These are phyloP conservation scores for Aspergillus sp. DNA, from an alignment of 2,329 filamentous ascomycete genomes.

Conservation along the genomic window DNA sequence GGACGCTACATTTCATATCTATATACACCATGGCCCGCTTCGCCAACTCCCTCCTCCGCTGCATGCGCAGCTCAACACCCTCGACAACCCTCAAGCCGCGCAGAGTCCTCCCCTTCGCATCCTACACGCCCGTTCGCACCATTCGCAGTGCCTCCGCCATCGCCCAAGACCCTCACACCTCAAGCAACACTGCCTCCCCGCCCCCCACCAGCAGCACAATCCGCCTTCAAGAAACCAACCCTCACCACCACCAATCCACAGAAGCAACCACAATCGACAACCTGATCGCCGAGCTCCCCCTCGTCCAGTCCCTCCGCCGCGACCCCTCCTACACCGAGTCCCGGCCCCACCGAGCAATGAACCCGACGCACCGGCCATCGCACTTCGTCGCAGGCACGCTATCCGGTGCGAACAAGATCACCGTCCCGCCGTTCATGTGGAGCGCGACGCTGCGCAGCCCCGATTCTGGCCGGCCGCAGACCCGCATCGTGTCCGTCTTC, in stretches of 20 bases:
- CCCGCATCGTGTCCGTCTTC: conserved; percentile 27
- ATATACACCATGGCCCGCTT: background rate
- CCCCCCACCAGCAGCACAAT: conserved; percentile 16
- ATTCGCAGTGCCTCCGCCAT: conserved; percentile 6
- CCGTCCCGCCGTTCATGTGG: conserved; percentile 66
- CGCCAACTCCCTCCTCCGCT: conserved; percentile 1
- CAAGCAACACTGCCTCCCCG: background rate
- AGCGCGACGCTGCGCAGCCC: conserved; percentile 11
- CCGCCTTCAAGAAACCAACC: background rate
- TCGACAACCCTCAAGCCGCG: background rate
- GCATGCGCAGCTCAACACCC: background rate
- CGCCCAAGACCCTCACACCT: conserved; percentile 8
- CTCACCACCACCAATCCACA: conserved; percentile 41
- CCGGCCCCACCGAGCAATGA: conserved; percentile 81
- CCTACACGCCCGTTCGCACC: background rate
- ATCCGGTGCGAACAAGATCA: conserved; percentile 67
- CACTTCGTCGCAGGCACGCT: conserved; percentile 80
- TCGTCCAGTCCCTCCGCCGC: conserved; percentile 64
- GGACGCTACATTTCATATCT: background rate
- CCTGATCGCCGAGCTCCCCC: conserved; percentile 53
- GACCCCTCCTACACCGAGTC: conserved; percentile 67
- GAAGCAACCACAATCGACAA: conserved; percentile 18
- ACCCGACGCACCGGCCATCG: conserved; percentile 61
- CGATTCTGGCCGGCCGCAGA: background rate
- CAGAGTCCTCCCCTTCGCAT: conserved; percentile 2